Evolutionary conservation across 257 asterid species (phyloP).

Genomic region (Solanum pinnatisectum): DNA sequence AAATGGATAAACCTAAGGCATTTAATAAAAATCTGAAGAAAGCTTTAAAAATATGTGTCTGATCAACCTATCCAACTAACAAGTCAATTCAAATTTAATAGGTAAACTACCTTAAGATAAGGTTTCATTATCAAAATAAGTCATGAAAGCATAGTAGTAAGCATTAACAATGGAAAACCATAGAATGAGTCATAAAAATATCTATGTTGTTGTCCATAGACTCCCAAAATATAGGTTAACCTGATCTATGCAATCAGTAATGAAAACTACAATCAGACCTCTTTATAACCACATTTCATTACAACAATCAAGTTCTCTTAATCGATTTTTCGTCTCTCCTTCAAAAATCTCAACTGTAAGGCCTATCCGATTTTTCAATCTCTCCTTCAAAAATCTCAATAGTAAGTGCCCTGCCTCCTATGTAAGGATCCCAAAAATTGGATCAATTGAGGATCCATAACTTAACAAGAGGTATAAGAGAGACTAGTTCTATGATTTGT

Average conservation of each 20-base stretch:
- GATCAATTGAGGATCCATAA: background rate
- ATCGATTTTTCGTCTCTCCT: background rate
- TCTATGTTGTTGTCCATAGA: background rate
- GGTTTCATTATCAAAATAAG: background rate
- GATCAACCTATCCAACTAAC: background rate
- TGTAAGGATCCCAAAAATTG: background rate
- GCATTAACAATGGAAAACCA: background rate
- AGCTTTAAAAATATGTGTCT: background rate
- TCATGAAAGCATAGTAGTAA: background rate
- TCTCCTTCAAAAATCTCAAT: background rate
- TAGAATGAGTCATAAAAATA: background rate
- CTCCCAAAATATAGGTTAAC: background rate
- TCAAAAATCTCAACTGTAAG: background rate
- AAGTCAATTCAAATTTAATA: background rate
- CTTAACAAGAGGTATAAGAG: background rate
- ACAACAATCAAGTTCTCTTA: background rate
- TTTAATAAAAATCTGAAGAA: background rate
- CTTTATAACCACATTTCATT: background rate
- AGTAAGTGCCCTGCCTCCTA: background rate
- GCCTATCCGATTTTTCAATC: background rate
- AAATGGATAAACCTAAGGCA: background rate
- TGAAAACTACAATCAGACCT: background rate
- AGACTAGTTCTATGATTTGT: background rate
- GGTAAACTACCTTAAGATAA: background rate
- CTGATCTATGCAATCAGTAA: background rate